A percentile compares a stretch with the other conserved stretches of the same genome.
Conservation (phyloP, 805 yeast genomes). For the Sugiyamaella floridensis region DNA sequence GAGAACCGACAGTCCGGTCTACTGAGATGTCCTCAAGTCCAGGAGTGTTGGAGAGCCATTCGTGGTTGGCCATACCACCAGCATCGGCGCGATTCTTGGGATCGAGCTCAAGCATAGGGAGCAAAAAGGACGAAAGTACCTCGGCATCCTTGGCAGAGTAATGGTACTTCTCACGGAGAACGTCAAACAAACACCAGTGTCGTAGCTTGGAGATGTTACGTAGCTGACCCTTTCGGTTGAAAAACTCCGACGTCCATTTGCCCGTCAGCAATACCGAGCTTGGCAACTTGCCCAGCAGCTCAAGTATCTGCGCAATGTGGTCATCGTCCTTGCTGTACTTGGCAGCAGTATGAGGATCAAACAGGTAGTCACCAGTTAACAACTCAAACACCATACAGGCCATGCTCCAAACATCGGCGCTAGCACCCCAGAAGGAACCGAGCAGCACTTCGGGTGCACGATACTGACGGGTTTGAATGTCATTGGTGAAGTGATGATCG, state of each 20-base stretch:
- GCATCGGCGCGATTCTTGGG: constrained; percentile 89
- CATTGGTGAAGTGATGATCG: constrained; percentile 74
- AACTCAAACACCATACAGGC: constrained; percentile 89
- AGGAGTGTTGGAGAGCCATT: constrained; percentile 69
- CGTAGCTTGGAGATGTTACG: constrained; percentile 74
- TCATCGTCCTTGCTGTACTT: constrained; percentile 86
- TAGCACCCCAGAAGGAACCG: constrained; percentile 89
- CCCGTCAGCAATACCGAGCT: constrained; percentile 51
- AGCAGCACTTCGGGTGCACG: constrained; percentile 82
- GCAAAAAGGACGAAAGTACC: constrained; percentile 65
- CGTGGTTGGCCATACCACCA: constrained; percentile 87
- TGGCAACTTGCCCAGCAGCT: constrained; percentile 67
- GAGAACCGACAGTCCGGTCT: constrained; percentile 68
- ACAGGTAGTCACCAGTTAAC: constrained; percentile 87
- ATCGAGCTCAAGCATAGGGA: constrained; percentile 75
- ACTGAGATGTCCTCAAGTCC: constrained; percentile 64
- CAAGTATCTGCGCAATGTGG: constrained; percentile 92
- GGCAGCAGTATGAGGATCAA: constrained; percentile 63
- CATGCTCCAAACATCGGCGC: constrained; percentile 93
- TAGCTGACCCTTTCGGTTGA: constrained; percentile 61
- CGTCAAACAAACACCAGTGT: constrained; percentile 83
- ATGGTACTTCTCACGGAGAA: constrained; percentile 78
- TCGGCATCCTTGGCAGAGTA: constrained; percentile 60
- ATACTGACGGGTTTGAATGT: constrained; percentile 87
- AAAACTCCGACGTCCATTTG: constrained; percentile 52